These are phyloP conservation scores for Spinacia oleracea DNA, from an alignment of 179 eudicot species.

Conservation along the genomic window DNA sequence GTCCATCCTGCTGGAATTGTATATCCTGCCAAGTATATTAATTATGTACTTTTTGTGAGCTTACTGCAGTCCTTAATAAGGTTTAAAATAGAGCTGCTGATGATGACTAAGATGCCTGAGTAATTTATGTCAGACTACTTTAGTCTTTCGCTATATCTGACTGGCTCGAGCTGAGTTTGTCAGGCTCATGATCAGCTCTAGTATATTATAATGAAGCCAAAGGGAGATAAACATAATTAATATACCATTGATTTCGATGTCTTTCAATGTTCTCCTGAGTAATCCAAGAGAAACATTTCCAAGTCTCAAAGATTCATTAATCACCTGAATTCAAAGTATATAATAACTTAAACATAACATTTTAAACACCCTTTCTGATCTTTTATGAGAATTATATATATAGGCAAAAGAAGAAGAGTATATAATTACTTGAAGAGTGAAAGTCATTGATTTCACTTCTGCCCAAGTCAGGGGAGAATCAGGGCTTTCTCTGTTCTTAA, in stretches of 20 bases:
- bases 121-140: no score
- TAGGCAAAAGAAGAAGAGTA: background rate
- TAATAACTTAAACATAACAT: background rate
- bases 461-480: constrained; percentile 54
- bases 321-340: constrained; percentile 35
- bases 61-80: background rate
- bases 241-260: constrained; percentile 55
- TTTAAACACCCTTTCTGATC: background rate
- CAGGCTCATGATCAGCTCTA: background rate
- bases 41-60: background rate
- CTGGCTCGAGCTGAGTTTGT: background rate
- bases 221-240: no score
- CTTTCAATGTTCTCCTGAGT: constrained; percentile 51
- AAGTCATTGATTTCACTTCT: constrained; percentile 76
- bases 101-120: no score
- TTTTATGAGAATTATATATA: no score
- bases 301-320: constrained; percentile 56
- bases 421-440: constrained; percentile 54
- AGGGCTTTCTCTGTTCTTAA: constrained; percentile 37
- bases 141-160: no score
- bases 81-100: background rate
- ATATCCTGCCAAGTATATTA: constrained; percentile 37
- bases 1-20: constrained; percentile 75
- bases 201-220: no score
- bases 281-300: constrained; percentile 59